A percentile compares a stretch with the other conserved stretches of the same genome.
Conservation (phyloP, 441 rosid species). For the Brassica balearica region DNA sequence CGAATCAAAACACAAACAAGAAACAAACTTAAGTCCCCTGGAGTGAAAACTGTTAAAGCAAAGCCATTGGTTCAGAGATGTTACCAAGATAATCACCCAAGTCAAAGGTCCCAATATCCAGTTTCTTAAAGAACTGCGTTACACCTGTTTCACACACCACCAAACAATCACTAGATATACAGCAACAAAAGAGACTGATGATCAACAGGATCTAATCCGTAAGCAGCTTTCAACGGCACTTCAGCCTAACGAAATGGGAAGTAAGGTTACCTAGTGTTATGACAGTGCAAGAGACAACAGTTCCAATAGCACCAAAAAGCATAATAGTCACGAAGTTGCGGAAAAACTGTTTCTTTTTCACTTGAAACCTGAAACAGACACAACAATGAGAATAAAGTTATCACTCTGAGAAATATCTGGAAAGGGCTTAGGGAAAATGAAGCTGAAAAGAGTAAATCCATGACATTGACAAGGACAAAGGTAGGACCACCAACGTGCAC, state of each 20-base stretch:
- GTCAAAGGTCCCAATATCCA: conserved; percentile 62
- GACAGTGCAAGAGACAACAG: conserved; percentile 60
- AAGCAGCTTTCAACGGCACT: conserved; percentile 12
- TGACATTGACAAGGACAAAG: conserved; percentile 22
- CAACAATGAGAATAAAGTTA: conserved; percentile 10
- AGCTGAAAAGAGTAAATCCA: conserved; percentile 32
- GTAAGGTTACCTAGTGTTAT: conserved; percentile 57
- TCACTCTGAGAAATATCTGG: conserved; percentile 19
- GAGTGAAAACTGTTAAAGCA: conserved; percentile 21
- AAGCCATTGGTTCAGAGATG: background rate
- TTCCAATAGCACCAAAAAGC: conserved; percentile 63
- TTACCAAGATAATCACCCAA: conserved; percentile 70
- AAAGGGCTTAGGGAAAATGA: background rate
- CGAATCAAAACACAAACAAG: conserved; percentile 34
- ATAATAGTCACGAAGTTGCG: conserved; percentile 57
- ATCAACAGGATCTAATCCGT: background rate
- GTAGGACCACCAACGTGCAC: conserved; percentile 40
- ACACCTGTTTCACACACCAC: conserved; percentile 56
- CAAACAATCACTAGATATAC: conserved; percentile 18
- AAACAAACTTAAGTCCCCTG: conserved; percentile 9
- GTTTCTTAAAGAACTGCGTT: conserved; percentile 52
- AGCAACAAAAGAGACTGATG: conserved; percentile 13
- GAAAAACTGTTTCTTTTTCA: conserved; percentile 69
- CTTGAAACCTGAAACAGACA: conserved; percentile 59
- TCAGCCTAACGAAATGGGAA: background rate